These are phyloP conservation scores for Falciphora oryzae DNA, from an alignment of 2,329 filamentous ascomycete species.

Conservation along the genomic window DNA sequence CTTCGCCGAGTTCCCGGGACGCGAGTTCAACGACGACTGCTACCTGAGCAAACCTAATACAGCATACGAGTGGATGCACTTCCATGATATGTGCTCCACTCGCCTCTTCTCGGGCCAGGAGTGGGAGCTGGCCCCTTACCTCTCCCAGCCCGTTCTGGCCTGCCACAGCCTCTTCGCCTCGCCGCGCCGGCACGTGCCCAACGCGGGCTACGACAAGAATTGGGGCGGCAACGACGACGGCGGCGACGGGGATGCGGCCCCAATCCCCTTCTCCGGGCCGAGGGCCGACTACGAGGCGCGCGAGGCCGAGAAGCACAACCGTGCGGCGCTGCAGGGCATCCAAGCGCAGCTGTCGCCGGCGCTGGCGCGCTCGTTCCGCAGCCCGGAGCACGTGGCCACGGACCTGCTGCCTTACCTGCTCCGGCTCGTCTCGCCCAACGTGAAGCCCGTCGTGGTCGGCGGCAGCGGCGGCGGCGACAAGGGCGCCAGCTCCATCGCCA, in stretches of 20 bases:
- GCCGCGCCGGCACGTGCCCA: constrained; percentile 45
- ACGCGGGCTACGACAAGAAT: constrained; percentile 36
- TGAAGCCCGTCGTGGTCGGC: constrained; percentile 83
- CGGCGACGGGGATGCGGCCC: constrained; percentile 41
- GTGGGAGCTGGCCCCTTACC: constrained; percentile 86
- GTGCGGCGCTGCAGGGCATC: constrained; percentile 64
- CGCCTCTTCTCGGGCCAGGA: constrained; percentile 79
- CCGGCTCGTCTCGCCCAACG: constrained; percentile 77
- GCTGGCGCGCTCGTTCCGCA: constrained; percentile 72
- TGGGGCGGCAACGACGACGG: constrained; percentile 34
- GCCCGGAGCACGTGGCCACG: constrained; percentile 67
- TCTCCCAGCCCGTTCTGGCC: constrained; percentile 78
- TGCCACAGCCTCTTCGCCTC: constrained; percentile 90
- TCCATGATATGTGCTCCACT: constrained; percentile 78
- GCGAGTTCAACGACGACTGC: constrained; percentile 89
- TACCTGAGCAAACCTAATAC: constrained; percentile 80
- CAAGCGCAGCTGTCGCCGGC: constrained; percentile 67
- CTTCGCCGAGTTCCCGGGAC: constrained; percentile 78
- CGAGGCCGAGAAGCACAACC: constrained; percentile 76
- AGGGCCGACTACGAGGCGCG: constrained; percentile 75
- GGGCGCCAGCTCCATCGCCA: constrained; percentile 58
- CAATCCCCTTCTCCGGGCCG: constrained; percentile 73
- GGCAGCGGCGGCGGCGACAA: constrained; percentile 58
- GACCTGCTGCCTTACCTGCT: constrained; percentile 83
- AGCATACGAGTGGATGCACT: constrained; percentile 93